Evolutionary conservation across 2,329 filamentous ascomycete species (phyloP).

Genomic region (Aspergillus fumigatiaffinis): DNA sequence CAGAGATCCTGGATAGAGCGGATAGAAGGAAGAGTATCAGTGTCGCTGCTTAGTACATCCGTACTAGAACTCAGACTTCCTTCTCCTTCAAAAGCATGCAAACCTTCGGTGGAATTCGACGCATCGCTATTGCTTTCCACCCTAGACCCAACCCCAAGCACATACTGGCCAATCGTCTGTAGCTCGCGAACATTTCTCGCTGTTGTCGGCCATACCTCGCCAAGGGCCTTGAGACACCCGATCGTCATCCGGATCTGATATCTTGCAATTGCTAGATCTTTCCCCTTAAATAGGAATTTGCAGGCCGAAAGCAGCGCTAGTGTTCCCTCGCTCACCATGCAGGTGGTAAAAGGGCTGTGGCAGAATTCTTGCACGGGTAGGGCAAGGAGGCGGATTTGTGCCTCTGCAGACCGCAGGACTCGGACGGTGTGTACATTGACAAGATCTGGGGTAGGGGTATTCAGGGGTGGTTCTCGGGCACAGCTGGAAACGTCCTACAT

Average conservation of each 20-base stretch:
- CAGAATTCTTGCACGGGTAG: conserved; percentile 32
- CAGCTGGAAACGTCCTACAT: no score
- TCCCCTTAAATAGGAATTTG: no score
- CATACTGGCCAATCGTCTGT: conserved; percentile 37
- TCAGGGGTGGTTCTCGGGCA: conserved; percentile 12
- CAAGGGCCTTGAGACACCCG: conserved; percentile 33
- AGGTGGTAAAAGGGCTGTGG: conserved; percentile 41
- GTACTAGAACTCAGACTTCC: no score
- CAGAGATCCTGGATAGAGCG: no score
- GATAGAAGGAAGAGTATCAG: no score
- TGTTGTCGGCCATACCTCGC: conserved; percentile 36
- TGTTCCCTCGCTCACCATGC: conserved; percentile 29
- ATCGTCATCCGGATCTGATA: no score
- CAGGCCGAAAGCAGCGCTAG: no score
- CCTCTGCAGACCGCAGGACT: conserved; percentile 36
- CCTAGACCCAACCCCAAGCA: conserved; percentile 14
- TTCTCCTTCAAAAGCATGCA: no score
- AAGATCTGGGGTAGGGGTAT: conserved; percentile 15
- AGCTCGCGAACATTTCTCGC: conserved; percentile 38
- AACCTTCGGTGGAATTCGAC: no score
- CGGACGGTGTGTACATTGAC: conserved; percentile 40
- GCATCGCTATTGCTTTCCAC: no score
- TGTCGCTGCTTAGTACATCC: no score
- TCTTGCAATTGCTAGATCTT: no score
- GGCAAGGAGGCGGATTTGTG: conserved; percentile 38